Conservation (phyloP, 1,284 basidiomycete species). For the Trichosporon sp. region DNA sequence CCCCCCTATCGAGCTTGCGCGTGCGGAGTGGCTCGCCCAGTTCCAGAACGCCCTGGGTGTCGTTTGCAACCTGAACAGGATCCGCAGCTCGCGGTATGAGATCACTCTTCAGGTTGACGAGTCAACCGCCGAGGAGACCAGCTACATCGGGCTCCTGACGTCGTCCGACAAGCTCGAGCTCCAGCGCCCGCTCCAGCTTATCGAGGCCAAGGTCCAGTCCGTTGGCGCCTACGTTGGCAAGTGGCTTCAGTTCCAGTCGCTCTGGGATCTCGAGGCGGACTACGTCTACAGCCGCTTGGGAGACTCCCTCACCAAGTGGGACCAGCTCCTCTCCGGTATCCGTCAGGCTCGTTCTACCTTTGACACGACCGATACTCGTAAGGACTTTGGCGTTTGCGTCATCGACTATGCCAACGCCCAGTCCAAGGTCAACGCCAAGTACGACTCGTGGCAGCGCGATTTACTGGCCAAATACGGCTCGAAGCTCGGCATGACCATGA, state of each 20-base stretch:
- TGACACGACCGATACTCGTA: slow-evolving; percentile 91
- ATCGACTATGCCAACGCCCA: slow-evolving; percentile 99
- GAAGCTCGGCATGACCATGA: slow-evolving; percentile 91
- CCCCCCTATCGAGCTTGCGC: slow-evolving; percentile 92
- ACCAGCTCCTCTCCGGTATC: slow-evolving; percentile 91
- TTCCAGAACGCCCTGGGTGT: slow-evolving; percentile 86
- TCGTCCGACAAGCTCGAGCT: slow-evolving; percentile 74
- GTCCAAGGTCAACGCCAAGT: slow-evolving; percentile 95
- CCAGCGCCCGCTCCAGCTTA: slow-evolving; percentile 77
- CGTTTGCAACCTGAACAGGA: slow-evolving; percentile 82
- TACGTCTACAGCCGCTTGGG: slow-evolving; percentile 91
- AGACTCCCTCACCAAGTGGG: slow-evolving; percentile 90
- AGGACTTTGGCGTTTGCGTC: slow-evolving; percentile 86
- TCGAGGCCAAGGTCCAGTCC: slow-evolving; percentile 75
- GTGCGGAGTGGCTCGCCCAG: slow-evolving; percentile 86
- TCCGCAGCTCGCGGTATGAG: slow-evolving; percentile 94
- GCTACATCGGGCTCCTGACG: slow-evolving; percentile 79
- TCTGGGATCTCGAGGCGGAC: slow-evolving; percentile 98
- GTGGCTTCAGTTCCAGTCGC: slow-evolving; percentile 98
- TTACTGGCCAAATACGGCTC: slow-evolving; percentile 87
- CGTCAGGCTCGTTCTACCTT: slow-evolving; percentile 94
- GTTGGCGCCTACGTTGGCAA: slow-evolving; percentile 89
- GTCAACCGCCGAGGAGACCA: slow-evolving; percentile 66
- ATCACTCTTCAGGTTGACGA: slow-evolving; percentile 84
- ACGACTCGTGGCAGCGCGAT: slow-evolving; percentile 96